phyloP scores from a whole-genome alignment of 257 asterid species.

The Penstemon barbatus region DNA sequence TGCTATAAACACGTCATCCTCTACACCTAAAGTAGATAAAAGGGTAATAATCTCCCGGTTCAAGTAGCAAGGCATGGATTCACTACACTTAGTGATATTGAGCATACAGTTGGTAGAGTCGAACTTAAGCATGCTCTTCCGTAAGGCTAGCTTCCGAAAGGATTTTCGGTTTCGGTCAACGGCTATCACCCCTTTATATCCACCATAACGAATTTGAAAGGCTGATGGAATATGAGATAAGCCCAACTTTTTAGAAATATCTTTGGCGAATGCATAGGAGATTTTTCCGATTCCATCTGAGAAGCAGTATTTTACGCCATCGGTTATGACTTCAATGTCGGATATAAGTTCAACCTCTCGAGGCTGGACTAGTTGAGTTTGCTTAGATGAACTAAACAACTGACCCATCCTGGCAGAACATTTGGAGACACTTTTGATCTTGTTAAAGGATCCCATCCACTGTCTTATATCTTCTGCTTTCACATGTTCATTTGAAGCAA shows the following conservation, averaged over 20 bases:
- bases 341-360: slow-evolving; percentile 57
- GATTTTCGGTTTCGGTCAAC: slow-evolving; percentile 62
- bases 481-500: slow-evolving; percentile 74
- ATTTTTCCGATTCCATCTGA: slow-evolving; percentile 96
- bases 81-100: slow-evolving; percentile 79
- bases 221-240: slow-evolving; percentile 72
- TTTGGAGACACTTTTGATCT: slow-evolving; percentile 76
- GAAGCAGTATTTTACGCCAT: slow-evolving; percentile 78
- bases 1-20: slow-evolving; percentile 52
- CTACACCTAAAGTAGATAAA: slow-evolving; percentile 76
- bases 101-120: slow-evolving; percentile 84
- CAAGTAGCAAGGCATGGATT: slow-evolving; percentile 85
- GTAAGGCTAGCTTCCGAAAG: slow-evolving; percentile 64
- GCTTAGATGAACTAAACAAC: slow-evolving; percentile 76
- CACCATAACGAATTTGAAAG: slow-evolving; percentile 93
- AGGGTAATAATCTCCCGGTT: slow-evolving; percentile 81
- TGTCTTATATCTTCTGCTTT: slow-evolving; percentile 73
- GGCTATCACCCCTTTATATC: slow-evolving; percentile 88
- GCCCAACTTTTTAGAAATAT: slow-evolving; percentile 56
- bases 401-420: slow-evolving; percentile 99
- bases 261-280: slow-evolving; percentile 58
- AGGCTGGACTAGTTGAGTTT: slow-evolving; percentile 59
- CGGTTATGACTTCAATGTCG: slow-evolving; percentile 64
- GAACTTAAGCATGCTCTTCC: slow-evolving; percentile 82
- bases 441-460: slow-evolving; percentile 94